Percentiles rank a stretch among this genome's conserved stretches.
Conservation (phyloP, 2,329 filamentous ascomycete genomes). For the Corynespora cassiicola region DNA sequence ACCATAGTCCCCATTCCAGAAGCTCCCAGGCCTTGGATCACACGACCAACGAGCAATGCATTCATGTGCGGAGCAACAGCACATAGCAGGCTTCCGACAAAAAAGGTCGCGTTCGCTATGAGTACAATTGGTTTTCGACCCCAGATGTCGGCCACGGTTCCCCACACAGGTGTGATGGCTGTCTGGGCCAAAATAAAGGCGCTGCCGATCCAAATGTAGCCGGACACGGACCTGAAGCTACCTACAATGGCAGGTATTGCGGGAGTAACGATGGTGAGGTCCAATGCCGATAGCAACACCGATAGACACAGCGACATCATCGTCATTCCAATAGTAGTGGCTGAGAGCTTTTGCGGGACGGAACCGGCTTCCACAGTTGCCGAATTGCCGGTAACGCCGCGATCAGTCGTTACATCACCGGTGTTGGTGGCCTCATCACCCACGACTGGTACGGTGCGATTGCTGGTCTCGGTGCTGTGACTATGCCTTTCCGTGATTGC, state of each 20-base stretch:
- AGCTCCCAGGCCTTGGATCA: conserved; percentile 58
- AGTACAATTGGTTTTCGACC: conserved; percentile 59
- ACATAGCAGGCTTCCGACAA: conserved; percentile 54
- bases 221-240: conserved; percentile 67
- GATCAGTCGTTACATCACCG: no score
- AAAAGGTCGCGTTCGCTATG: conserved; percentile 53
- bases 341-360: no score
- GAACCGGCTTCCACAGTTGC: no score
- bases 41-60: conserved; percentile 59
- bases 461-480: no score
- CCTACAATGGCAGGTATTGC: conserved; percentile 67
- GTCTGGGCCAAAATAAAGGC: conserved; percentile 72
- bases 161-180: conserved; percentile 70
- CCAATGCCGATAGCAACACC: conserved; percentile 37
- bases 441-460: no score
- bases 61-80: conserved; percentile 53
- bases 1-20: conserved; percentile 57
- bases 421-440: no score
- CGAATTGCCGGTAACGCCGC: no score
- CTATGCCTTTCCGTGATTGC: no score
- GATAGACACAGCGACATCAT: no score
- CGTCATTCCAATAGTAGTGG: no score
- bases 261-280: conserved; percentile 64
- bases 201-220: conserved; percentile 77
- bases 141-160: conserved; percentile 61